Base-by-base conservation (phyloP, 352 stramenopile species). In the Globisporangium camurandrum region DNA sequence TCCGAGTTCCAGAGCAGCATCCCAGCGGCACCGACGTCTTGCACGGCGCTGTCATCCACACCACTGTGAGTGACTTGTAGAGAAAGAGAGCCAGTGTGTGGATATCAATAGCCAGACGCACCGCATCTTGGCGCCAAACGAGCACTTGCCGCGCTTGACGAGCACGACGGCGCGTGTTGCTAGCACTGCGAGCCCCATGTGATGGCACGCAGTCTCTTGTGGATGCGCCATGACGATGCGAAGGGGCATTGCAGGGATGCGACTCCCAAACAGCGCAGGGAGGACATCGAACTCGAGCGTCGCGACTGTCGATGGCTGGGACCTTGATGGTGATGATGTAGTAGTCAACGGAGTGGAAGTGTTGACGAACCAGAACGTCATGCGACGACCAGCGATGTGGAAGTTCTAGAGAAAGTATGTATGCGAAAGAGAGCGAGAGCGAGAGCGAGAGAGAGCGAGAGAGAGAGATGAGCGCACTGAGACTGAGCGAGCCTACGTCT, bases 1-100 rank as follows among this genome's bases (percentile, higher is more conserved):
- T 87, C 72, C 26, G 66, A 71, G 59, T 84, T 87, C 49, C 81
- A 66, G 34, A 87, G 51, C 49, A 87, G 57, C 70, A 87, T 83
- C 5, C 75, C 75, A 9, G 64, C 66, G 24, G 56, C 75, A 22
- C 75, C 75, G 34, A 75, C 68, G 2, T 77, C 47, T 34, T 87
- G 68, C 14, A 78, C 56, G 20, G 64, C 59, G 64, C 71, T 82
- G 51, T 4, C 24, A 5, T 22, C 4, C 36, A 20, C 11, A 31
- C 30, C 46, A 23, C 40, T 22, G 17, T 24, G 26, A 23, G 30
- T 34, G 1, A 16, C 46, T 20, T 9, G 17, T 14, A 16, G 16
- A 23, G 43, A 38, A 12, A 26, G n/a, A 38, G 3, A n/a, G 34
- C 23, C 16, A n/a, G 12, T 36, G 23, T 10, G 31, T 27, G 26